A percentile compares a stretch with the other conserved stretches of the same genome.
phyloP scores from a whole-genome alignment of 768 basidiomycete genomes.

The Rhizopogon sp. region DNA sequence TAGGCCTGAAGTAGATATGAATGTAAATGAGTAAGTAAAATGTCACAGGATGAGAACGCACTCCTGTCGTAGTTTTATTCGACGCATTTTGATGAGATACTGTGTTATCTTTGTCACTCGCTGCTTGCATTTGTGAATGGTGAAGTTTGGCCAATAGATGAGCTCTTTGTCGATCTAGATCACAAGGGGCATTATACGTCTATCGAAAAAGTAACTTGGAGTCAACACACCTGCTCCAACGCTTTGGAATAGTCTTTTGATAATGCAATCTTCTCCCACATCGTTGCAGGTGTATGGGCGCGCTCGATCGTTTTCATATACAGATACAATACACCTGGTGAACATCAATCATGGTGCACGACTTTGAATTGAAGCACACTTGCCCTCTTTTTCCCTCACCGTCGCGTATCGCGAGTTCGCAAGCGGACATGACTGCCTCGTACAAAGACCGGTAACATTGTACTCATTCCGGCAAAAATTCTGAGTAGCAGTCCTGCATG shows the following conservation, averaged over 20 bases:
- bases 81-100: constrained; percentile 97
- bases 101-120: constrained; percentile 98
- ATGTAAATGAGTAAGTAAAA: not conserved
- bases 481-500: constrained; percentile 79
- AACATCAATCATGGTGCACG: not conserved
- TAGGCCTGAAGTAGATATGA: constrained; percentile 53
- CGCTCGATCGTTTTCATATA: constrained; percentile 98
- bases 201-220: not conserved
- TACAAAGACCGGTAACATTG: constrained; percentile 96
- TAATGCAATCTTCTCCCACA: constrained; percentile 96
- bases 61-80: constrained; percentile 82
- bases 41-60: constrained; percentile 32
- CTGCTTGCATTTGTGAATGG: constrained; percentile 99
- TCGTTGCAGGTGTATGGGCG: constrained; percentile 90
- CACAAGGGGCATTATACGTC: not conserved
- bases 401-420: constrained; percentile 98
- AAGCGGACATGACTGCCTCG: constrained; percentile 92
- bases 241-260: constrained; percentile 95
- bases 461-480: constrained; percentile 99
- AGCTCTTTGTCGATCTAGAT: constrained; percentile 88
- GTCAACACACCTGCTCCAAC: constrained; percentile 73
- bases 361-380: constrained; percentile 3
- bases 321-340: constrained; percentile 76
- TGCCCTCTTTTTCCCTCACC: constrained; percentile 94
- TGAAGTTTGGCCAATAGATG: constrained; percentile 98